phyloP scores from a whole-genome alignment of 768 basidiomycete species.

The Leccinum subtestaceum region DNA sequence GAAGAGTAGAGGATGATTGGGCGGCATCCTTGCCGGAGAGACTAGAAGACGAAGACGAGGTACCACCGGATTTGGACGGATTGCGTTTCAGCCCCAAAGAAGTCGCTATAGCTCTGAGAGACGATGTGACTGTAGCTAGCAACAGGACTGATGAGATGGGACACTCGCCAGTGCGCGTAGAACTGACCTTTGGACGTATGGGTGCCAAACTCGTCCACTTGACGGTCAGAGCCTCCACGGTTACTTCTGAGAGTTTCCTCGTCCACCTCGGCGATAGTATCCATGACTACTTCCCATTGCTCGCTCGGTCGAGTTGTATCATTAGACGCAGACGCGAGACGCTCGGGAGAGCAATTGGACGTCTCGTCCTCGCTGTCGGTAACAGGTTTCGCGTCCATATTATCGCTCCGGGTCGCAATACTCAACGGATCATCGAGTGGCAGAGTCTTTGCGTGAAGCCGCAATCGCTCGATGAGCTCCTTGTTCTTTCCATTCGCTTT shows the following conservation, averaged over 20 bases:
- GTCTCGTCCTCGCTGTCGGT: slow-evolving; percentile 33
- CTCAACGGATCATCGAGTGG: slow-evolving; percentile 55
- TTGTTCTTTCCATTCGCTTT: slow-evolving; percentile 79
- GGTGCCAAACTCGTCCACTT: slow-evolving; percentile 71
- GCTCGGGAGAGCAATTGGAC: slow-evolving; percentile 22
- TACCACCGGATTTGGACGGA: slow-evolving; percentile 9
- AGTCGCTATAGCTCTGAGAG: slow-evolving; percentile 72
- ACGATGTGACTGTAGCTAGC: slow-evolving; percentile 70
- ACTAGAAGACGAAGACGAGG: slow-evolving; percentile 31
- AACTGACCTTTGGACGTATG: slow-evolving; percentile 59
- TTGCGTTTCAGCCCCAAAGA: slow-evolving; percentile 69
- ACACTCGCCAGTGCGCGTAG: neutral
- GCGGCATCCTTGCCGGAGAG: slow-evolving; percentile 19
- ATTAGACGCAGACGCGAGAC: slow-evolving; percentile 6
- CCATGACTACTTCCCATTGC: slow-evolving; percentile 88
- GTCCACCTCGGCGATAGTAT: slow-evolving; percentile 67
- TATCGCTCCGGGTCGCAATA: slow-evolving; percentile 53
- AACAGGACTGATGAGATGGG: slow-evolving; percentile 11
- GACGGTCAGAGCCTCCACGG: slow-evolving; percentile 39
- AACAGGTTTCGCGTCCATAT: slow-evolving; percentile 28
- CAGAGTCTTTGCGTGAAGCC: slow-evolving; percentile 62
- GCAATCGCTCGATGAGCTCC: slow-evolving; percentile 68
- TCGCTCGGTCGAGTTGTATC: slow-evolving; percentile 62
- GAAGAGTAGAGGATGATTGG: slow-evolving; percentile 28
- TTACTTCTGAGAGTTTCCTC: slow-evolving; percentile 43